Base-by-base conservation (phyloP, 176 grass and related monocot species). In the Triticum timopheevii region DNA sequence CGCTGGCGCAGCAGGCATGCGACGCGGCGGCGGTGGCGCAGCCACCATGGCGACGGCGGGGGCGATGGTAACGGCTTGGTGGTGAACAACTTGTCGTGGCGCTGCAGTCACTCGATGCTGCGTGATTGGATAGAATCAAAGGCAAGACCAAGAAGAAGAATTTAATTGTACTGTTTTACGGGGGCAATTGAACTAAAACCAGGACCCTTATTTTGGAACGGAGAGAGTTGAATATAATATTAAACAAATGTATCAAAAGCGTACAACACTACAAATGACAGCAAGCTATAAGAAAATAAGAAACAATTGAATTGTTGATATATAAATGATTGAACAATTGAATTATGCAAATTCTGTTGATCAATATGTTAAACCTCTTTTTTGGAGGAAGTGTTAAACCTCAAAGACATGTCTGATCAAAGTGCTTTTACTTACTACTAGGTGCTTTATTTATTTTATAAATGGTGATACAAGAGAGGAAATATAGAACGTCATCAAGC, bases 61-160 rank as follows among this genome's bases (percentile, higher is more conserved):
- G 59, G 5, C 4, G 1, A 16, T 5, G 6, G 49, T 10, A n/a
- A 70, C 13, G 13, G 10, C 8, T 7, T 84, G 59, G 67, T 61
- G 35, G 47, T 31, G 84, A 38, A 42, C 2, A 9, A 6, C 12
- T 2, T 49, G 36, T 59, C 75, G 13, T 28, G 59, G 25, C 42
- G 73, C 64, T 15, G 77, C 23, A 2, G 71, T 54, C 5, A 36
- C 79, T 67, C 82, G 76, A 79, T 90, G 84, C 93, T 92, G 81
- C 13, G 4, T 10, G 10, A 69, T 59, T 25, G 56, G 22, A 74
- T 40, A 34, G 34, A 42, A 58, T 27, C 17, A 44, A 44, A 24
- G 39, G 1, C 24, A 30, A 30, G 7, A 6, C 23, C 7, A 10
- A 8, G 16, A 3, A 13, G 1, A 27, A 16, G 1, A 6, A 54